A percentile compares a stretch with the other conserved stretches of the same genome.
These are phyloP conservation scores for Marchantia paleacea DNA, from an alignment of 225 moss, liverwort and hornwort species.

Conservation along the genomic window DNA sequence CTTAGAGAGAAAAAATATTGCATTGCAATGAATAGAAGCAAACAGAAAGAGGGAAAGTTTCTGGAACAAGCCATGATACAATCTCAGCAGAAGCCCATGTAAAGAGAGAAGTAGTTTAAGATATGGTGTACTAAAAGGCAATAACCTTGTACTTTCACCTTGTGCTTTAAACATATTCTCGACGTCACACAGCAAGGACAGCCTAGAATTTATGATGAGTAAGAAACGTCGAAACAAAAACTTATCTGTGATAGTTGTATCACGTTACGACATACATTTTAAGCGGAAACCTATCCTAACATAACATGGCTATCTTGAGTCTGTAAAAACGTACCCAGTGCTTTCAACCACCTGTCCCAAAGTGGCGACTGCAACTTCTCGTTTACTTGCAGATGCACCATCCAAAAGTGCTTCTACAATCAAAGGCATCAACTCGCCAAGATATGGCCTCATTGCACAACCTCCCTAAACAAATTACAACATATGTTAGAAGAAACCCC, in stretches of 20 bases:
- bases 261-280: too few relatives aligned
- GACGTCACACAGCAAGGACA: not conserved
- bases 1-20: not conserved
- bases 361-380: slow-evolving; percentile 93
- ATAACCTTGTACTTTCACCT: too few relatives aligned
- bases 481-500: not conserved
- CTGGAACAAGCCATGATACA: not conserved
- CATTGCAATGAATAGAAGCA: not conserved
- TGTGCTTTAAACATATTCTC: not conserved
- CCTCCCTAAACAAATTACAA: slow-evolving; percentile 57
- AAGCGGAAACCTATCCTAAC: too few relatives aligned
- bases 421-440: slow-evolving; percentile 68
- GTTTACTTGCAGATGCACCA: slow-evolving; percentile 79
- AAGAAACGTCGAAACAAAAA: too few relatives aligned
- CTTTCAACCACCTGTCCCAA: slow-evolving; percentile 93
- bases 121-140: too few relatives aligned
- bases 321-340: slow-evolving; percentile 63
- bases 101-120: not conserved
- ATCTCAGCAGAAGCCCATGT: not conserved
- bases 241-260: too few relatives aligned
- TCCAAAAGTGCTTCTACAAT: slow-evolving; percentile 95
- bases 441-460: slow-evolving; percentile 66
- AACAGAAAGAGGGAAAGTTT: not conserved
- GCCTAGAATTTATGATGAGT: too few relatives aligned
- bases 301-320: not conserved